Evolutionary conservation across 352 stramenopile species (phyloP).

Genomic region (Phytopythium vexans): DNA sequence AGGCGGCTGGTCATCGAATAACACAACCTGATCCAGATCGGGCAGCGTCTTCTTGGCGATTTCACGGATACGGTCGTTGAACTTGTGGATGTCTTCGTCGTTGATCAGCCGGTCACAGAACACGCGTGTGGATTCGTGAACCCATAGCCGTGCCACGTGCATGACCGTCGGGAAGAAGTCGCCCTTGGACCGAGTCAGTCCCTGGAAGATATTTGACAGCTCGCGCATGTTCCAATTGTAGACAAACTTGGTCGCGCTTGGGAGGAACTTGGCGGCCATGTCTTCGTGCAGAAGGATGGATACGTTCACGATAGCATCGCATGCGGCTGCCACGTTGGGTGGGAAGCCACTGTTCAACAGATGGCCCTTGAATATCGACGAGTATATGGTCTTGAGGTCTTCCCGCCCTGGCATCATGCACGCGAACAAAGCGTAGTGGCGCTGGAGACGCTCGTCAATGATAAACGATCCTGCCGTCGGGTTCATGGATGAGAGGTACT

Average conservation of each 20-base stretch:
- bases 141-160: slow-evolving; percentile 91
- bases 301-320: slow-evolving; percentile 88
- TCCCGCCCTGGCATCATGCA: slow-evolving; percentile 94
- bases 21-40: slow-evolving; percentile 77
- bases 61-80: slow-evolving; percentile 90
- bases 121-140: slow-evolving; percentile 96
- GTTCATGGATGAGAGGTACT: slow-evolving; percentile 97
- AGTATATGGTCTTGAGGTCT: slow-evolving; percentile 95
- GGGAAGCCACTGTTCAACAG: slow-evolving; percentile 85
- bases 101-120: slow-evolving; percentile 97
- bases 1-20: slow-evolving; percentile 73
- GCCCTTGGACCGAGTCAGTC: slow-evolving; percentile 88
- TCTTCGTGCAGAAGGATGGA: slow-evolving; percentile 91
- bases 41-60: slow-evolving; percentile 92
- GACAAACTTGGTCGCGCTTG: slow-evolving; percentile 96
- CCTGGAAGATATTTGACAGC: slow-evolving; percentile 96
- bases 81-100: slow-evolving; percentile 92
- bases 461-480: slow-evolving; percentile 96
- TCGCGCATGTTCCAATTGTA: slow-evolving; percentile 99
- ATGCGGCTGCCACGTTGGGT: slow-evolving; percentile 50
- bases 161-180: slow-evolving; percentile 90
- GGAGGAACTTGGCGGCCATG: slow-evolving; percentile 93
- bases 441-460: slow-evolving; percentile 95
- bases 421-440: slow-evolving; percentile 95
- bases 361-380: slow-evolving; percentile 93